Conservation (phyloP, 78 protist species). For the Dictyostelium firmibasis region DNA sequence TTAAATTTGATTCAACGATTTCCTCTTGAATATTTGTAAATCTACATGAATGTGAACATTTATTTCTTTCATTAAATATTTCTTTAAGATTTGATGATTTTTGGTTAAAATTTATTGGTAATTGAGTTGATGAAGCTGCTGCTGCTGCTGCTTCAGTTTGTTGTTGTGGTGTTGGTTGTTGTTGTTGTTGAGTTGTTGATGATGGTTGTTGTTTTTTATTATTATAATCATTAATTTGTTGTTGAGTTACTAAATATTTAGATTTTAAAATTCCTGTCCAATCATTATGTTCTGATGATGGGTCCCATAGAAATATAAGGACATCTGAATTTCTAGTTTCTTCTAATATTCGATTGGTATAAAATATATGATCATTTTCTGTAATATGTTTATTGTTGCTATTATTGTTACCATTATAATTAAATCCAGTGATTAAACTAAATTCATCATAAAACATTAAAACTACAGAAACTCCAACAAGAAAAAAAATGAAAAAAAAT, state of each 20-base stretch:
- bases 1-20: background rate
- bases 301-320: constrained; percentile 23
- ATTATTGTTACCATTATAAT: background rate
- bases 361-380: background rate
- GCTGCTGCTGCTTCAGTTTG: background rate
- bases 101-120: background rate
- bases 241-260: background rate
- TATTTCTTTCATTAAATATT: background rate
- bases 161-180: background rate
- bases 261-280: constrained; percentile 25
- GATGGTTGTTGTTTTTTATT: background rate
- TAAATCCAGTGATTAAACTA: background rate
- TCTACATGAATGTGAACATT: constrained; percentile 29
- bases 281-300: background rate
- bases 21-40: constrained; percentile 17
- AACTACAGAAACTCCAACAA: background rate
- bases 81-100: background rate
- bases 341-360: background rate
- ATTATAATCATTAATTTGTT: background rate
- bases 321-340: background rate
- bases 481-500: background rate
- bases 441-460: background rate
- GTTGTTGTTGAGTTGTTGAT: background rate
- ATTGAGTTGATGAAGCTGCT: background rate
- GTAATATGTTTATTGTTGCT: background rate